Evolutionary conservation across 768 basidiomycete genomes (phyloP).

Genomic region (Pulveroboletus sp.): DNA sequence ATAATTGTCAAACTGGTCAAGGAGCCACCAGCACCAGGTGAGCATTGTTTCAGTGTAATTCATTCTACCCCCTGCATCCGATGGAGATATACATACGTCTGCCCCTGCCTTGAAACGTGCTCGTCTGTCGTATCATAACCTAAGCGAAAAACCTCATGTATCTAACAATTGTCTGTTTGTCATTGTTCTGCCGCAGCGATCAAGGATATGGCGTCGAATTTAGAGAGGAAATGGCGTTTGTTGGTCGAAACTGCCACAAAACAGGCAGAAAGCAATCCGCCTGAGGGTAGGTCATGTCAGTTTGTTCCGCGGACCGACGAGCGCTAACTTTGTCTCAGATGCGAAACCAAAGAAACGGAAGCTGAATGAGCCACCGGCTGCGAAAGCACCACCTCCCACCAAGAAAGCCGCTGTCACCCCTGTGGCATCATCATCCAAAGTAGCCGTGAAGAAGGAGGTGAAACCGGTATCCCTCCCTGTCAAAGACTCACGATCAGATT

Average conservation of each 20-base stretch:
- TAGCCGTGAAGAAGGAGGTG: constrained; percentile 57
- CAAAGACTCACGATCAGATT: constrained; percentile 82
- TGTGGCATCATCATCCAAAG: constrained; percentile 22
- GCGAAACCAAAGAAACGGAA: constrained; percentile 74
- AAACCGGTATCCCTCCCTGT: constrained; percentile 36
- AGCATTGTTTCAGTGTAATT: constrained; percentile 38
- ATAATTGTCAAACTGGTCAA: constrained; percentile 74
- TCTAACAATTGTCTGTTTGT: constrained; percentile 60
- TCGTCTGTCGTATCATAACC: constrained; percentile 32
- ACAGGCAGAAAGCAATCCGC: constrained; percentile 38
- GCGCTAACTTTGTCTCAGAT: constrained; percentile 40
- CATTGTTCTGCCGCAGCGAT: constrained; percentile 59
- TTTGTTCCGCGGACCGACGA: constrained; percentile 27
- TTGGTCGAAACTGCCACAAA: constrained; percentile 54
- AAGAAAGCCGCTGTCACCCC: constrained; percentile 61
- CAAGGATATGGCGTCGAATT: constrained; percentile 91
- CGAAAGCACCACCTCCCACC: constrained; percentile 49
- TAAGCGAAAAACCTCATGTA: constrained; percentile 45
- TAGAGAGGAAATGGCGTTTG: constrained; percentile 80
- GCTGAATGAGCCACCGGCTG: constrained; percentile 46
- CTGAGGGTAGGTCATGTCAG: constrained; percentile 75
- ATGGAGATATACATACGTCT: constrained; percentile 30
- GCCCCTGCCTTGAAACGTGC: constrained; percentile 27
- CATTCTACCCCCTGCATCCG: constrained; percentile 18
- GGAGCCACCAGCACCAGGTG: constrained; percentile 76